Conservation (phyloP, 2,329 filamentous ascomycete genomes). For the Xylaria sp. region DNA sequence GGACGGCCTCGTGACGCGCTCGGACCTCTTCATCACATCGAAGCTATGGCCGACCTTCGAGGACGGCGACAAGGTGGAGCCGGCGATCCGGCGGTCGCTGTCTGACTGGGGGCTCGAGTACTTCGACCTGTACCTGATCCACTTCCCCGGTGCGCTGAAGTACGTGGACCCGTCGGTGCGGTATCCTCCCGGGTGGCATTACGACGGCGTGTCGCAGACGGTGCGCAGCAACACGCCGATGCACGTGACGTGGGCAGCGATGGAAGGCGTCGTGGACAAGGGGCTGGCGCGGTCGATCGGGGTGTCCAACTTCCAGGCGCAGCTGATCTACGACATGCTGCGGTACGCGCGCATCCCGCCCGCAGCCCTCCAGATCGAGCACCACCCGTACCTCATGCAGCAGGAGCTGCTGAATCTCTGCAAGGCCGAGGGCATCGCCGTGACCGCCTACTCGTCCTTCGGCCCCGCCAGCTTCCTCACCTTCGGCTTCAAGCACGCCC, state of each 20-base stretch:
- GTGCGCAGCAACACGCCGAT: constrained; percentile 75
- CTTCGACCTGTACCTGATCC: constrained; percentile 89
- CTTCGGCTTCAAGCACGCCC: constrained; percentile 76
- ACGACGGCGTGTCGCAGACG: constrained; percentile 71
- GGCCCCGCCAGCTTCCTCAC: constrained; percentile 83
- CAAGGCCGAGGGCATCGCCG: constrained; percentile 74
- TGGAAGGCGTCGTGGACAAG: constrained; percentile 78
- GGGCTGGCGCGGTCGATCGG: constrained; percentile 79
- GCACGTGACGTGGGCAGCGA: constrained; percentile 83
- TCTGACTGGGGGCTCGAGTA: constrained; percentile 87
- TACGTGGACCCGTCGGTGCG: constrained; percentile 83
- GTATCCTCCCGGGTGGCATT: constrained; percentile 83
- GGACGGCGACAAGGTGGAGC: constrained; percentile 79
- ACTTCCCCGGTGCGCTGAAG: constrained; percentile 88
- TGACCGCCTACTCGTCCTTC: constrained; percentile 88
- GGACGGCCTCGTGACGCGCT: constrained; percentile 82
- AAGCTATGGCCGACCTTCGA: constrained; percentile 97
- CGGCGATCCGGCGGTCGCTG: constrained; percentile 80
- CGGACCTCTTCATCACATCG: constrained; percentile 90
- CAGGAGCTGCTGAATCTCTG: constrained; percentile 75
- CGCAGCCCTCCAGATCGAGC: constrained; percentile 86
- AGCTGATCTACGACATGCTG: constrained; percentile 81
- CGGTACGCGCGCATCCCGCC: constrained; percentile 80
- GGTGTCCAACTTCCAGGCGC: constrained; percentile 83
- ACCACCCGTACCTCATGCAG: constrained; percentile 90